These are phyloP conservation scores for Fusarium staphyleae DNA, from an alignment of 2,329 filamentous ascomycete species.

Conservation along the genomic window DNA sequence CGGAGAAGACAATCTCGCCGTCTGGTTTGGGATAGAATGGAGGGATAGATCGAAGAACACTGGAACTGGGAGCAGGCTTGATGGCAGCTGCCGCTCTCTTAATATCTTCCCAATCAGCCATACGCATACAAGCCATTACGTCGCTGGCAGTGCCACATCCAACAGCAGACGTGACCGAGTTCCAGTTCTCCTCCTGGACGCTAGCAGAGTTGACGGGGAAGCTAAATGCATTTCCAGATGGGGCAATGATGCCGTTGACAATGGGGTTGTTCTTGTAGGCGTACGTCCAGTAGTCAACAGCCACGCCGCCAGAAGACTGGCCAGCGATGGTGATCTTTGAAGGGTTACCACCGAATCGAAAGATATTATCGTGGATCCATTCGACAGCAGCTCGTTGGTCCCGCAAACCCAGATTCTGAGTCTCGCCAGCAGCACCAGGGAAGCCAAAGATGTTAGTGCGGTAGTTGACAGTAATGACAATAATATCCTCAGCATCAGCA, in stretches of 20 bases:
- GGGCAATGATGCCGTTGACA: conserved; percentile 53
- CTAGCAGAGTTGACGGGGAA: conserved; percentile 50
- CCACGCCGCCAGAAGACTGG: conserved; percentile 46
- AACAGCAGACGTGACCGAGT: conserved; percentile 49
- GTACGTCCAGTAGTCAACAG: conserved; percentile 57
- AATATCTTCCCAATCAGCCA: conserved; percentile 46
- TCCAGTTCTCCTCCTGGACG: conserved; percentile 51
- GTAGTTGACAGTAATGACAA: conserved; percentile 58
- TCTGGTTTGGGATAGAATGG: conserved; percentile 54
- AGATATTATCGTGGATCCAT: conserved; percentile 45
- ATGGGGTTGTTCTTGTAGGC: conserved; percentile 59
- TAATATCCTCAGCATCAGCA: conserved; percentile 51
- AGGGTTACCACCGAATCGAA: conserved; percentile 42
- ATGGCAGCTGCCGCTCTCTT: conserved; percentile 48
- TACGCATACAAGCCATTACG: conserved; percentile 49
- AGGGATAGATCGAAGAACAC: conserved; percentile 47
- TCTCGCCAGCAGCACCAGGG: conserved; percentile 42
- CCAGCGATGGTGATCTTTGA: conserved; percentile 46
- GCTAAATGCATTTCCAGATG: conserved; percentile 55
- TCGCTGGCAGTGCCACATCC: conserved; percentile 46
- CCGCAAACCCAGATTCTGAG: conserved; percentile 40
- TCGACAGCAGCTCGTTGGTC: conserved; percentile 45
- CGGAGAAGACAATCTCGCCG: conserved; percentile 49
- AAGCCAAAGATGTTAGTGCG: conserved; percentile 54
- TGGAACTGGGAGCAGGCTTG: conserved; percentile 43